These are phyloP conservation scores for Cantharellus cinnabarinus DNA, from an alignment of 768 basidiomycete genomes.

Conservation along the genomic window DNA sequence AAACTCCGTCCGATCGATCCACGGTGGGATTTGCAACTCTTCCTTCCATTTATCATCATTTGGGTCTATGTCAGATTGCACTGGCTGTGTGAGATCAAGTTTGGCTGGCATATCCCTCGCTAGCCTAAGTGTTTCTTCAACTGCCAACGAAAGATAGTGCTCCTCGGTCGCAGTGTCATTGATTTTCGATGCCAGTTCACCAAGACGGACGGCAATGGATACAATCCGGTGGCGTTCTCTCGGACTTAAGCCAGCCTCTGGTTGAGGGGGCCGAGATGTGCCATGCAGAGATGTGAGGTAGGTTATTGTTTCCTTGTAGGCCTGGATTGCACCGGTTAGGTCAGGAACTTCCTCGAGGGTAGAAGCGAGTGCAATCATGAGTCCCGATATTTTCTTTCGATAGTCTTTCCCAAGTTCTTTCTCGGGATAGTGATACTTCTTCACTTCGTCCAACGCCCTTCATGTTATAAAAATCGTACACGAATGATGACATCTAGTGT, in stretches of 20 bases:
- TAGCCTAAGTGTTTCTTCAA: too few species aligned
- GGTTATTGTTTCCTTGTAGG: background rate
- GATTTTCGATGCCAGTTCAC: too few species aligned
- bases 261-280: too few species aligned
- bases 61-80: too few species aligned
- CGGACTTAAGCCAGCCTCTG: too few species aligned
- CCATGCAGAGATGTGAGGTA: background rate
- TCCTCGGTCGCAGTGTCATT: too few species aligned
- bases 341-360: background rate
- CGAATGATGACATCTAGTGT: background rate
- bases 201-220: too few species aligned
- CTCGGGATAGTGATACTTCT: background rate
- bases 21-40: constrained; percentile 1
- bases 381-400: background rate
- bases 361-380: background rate
- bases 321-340: background rate
- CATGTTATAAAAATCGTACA: background rate
- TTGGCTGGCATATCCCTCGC: too few species aligned
- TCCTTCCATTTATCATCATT: too few species aligned
- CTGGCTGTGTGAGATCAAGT: too few species aligned
- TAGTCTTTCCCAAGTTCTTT: background rate
- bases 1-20: constrained; percentile 10
- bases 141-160: too few species aligned
- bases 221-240: too few species aligned
- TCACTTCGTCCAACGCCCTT: background rate